Base-by-base conservation (phyloP, 139 green algal genomes). In the Chlamydomonas sphaeroides region DNA sequence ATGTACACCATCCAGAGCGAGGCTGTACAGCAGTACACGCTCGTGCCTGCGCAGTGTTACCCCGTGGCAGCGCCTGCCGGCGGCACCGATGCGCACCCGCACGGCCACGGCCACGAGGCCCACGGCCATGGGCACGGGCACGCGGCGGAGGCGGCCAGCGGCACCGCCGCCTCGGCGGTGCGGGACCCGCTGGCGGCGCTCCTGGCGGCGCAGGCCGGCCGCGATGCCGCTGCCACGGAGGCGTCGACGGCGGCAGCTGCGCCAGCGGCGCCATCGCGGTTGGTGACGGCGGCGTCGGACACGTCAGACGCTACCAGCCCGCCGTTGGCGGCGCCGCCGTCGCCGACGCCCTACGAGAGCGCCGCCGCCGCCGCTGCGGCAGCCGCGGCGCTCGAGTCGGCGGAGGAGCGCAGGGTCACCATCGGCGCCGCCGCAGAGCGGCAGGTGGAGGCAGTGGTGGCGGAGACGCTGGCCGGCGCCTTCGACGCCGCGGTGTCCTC, bases 11-110 rank as follows among this genome's bases (percentile, higher is more conserved):
- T 88, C 23, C 95, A 98, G 88, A 92, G 93, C 15, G 88, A 95
- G 28, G 93, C 88, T 0, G 92, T 98, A 0, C 96, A 98, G 89
- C 92, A 96, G 85, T 98, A 98, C 85, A 87, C 75, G 18, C 84
- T 98, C 20, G 87, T 92, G 41, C 79, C 89, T 0, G 78, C 70
- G 23, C 51, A 88, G 32, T 98, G 93, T 90, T 71, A 79, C 21
- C 86, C 91, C 2, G 26, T 53, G 59, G 59, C 59, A 5, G 59
- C 59, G 59, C n/a, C n/a, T n/a, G n/a, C n/a, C n/a, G n/a, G n/a
- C n/a, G n/a, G n/a, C n/a, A 28, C 59, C 26, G 28, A 17, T 35
- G 32, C 2, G 21, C 53, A 79, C 26, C 28, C 33, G 32, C 35
- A 25, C 81, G 56, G 20, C 38, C 75, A 23, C 35, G 70, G 49